phyloP scores from a whole-genome alignment of 2,329 filamentous ascomycete genomes.

The Xylaria multiplex region DNA sequence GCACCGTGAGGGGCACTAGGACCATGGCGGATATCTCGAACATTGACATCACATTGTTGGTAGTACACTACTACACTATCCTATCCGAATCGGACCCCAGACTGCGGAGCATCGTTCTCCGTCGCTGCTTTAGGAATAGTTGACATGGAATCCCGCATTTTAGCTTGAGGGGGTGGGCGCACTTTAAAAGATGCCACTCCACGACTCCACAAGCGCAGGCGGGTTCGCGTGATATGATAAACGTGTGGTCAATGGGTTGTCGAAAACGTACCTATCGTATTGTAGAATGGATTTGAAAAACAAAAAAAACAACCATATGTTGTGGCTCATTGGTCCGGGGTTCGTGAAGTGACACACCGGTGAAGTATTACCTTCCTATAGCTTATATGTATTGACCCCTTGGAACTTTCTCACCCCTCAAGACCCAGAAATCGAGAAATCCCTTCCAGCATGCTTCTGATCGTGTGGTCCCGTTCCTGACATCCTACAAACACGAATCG shows the following conservation, averaged over 20 bases:
- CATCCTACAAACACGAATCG: not conserved
- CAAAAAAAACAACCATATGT: too few relatives aligned
- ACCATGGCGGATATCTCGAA: not conserved
- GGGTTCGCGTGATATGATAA: not conserved
- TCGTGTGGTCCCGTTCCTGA: too few relatives aligned
- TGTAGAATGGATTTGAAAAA: too few relatives aligned
- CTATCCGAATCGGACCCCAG: constrained; percentile 31
- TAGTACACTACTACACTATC: not conserved
- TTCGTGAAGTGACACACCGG: too few relatives aligned
- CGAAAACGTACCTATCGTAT: not conserved
- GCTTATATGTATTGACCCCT: too few relatives aligned
- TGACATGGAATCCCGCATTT: constrained; percentile 14
- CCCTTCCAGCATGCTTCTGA: too few relatives aligned
- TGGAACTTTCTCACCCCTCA: too few relatives aligned
- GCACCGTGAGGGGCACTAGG: not conserved
- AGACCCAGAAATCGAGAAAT: too few relatives aligned
- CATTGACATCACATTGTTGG: not conserved
- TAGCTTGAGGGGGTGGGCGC: constrained; percentile 2
- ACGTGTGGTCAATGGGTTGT: not conserved
- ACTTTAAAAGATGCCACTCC: too few relatives aligned
- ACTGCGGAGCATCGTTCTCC: constrained; percentile 39
- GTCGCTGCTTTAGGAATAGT: constrained; percentile 34
- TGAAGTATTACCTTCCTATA: too few relatives aligned
- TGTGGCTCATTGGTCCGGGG: too few relatives aligned
- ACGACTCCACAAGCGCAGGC: too few relatives aligned